Evolutionary conservation across 805 yeast genomes (phyloP).

Genomic region (Yarrowia hollandica): DNA sequence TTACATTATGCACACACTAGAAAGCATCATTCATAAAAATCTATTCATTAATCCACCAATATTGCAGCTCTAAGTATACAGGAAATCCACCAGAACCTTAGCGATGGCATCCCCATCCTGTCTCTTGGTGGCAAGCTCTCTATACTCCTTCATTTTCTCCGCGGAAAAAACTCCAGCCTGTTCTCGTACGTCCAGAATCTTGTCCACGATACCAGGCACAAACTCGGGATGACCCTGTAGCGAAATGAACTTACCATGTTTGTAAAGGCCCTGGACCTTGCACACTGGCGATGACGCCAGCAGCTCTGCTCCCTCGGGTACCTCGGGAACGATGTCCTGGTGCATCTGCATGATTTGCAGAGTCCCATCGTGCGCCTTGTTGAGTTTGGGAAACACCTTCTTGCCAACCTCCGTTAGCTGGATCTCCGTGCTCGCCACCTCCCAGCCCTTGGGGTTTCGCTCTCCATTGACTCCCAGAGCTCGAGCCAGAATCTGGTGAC

Average conservation of each 20-base stretch:
- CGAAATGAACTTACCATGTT: conserved; percentile 54
- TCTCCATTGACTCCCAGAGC: conserved; percentile 63
- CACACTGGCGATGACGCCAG: conserved; percentile 61
- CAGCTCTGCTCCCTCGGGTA: conserved; percentile 45
- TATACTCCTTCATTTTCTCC: conserved; percentile 33
- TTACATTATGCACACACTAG: no score
- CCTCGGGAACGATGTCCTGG: conserved; percentile 53
- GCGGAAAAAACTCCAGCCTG: neutral
- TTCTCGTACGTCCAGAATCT: conserved; percentile 32
- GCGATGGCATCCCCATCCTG: conserved; percentile 36
- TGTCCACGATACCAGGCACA: conserved; percentile 39
- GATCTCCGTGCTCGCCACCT: conserved; percentile 60
- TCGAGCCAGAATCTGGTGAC: conserved; percentile 76
- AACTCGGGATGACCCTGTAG: conserved; percentile 95
- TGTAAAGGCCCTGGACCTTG: conserved; percentile 64
- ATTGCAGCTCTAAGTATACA: neutral
- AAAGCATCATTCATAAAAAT: no score
- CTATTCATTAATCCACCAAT: no score
- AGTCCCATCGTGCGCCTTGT: conserved; percentile 32
- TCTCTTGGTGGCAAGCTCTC: conserved; percentile 10
- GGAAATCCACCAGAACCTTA: conserved; percentile 33
- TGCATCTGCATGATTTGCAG: conserved; percentile 58
- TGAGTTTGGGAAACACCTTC: conserved; percentile 41
- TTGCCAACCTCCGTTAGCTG: conserved; percentile 48
- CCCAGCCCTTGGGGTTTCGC: conserved; percentile 68